phyloP scores from a whole-genome alignment of 768 basidiomycete genomes.

The Collybia nuda region DNA sequence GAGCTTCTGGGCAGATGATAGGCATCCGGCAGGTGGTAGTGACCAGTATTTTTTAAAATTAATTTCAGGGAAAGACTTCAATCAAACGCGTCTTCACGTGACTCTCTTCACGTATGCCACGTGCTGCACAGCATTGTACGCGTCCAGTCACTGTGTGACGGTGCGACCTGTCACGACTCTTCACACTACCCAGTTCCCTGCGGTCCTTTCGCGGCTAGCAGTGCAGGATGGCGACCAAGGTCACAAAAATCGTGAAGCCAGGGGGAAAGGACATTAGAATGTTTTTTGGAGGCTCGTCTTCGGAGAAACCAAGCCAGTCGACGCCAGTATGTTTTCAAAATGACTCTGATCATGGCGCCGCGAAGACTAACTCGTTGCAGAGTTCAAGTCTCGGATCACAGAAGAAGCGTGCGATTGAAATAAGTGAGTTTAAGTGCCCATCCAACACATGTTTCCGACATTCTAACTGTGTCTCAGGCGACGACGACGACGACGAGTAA shows the following conservation, averaged over 20 bases:
- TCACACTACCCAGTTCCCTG: no score
- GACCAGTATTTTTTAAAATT: no score
- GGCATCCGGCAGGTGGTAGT: no score
- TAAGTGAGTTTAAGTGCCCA: slow-evolving; percentile 16
- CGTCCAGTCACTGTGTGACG: neutral
- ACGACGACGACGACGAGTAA: slow-evolving; percentile 16
- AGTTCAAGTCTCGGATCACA: slow-evolving; percentile 10
- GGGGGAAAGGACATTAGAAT: slow-evolving; percentile 36
- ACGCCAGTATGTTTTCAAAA: slow-evolving; percentile 1
- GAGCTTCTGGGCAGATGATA: no score
- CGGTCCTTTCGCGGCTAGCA: neutral
- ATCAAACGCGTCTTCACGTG: no score
- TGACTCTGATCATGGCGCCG: neutral
- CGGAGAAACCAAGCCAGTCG: slow-evolving; percentile 11
- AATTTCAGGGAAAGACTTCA: no score
- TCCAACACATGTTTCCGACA: no score
- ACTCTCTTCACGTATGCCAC: no score
- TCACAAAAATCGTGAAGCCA: slow-evolving; percentile 22
- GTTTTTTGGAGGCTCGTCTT: slow-evolving; percentile 31
- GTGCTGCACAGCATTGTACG: neutral
- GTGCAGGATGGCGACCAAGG: slow-evolving; percentile 19
- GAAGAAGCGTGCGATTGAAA: slow-evolving; percentile 25
- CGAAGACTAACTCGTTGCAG: slow-evolving; percentile 1
- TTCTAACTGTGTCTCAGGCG: slow-evolving; percentile 6
- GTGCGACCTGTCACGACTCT: neutral